Percentiles rank a stretch among this genome's conserved stretches.
These are phyloP conservation scores for Erodium trifolium DNA, from an alignment of 441 rosid genomes.

Conservation along the genomic window DNA sequence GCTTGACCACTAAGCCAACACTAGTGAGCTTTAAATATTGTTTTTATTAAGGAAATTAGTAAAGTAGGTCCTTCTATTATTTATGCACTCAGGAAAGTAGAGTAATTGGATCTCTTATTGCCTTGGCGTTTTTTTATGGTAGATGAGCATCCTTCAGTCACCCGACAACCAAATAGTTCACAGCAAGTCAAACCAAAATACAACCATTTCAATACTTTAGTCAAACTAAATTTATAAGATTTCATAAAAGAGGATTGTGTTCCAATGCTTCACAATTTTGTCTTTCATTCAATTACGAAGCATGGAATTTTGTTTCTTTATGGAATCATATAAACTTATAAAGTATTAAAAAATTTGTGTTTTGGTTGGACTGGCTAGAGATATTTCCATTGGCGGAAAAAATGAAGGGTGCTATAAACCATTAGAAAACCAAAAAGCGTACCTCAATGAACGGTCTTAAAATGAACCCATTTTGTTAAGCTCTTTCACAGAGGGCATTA, in stretches of 20 bases:
- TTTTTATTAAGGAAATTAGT: no score
- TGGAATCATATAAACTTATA: neutral
- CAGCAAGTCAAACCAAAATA: neutral
- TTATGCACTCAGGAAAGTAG: neutral
- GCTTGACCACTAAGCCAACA: no score
- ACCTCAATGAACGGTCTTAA: neutral
- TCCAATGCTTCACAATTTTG: neutral
- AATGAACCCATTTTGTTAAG: neutral
- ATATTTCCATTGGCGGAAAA: neutral
- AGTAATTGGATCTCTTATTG: neutral
- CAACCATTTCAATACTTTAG: neutral
- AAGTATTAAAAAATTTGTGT: no score
- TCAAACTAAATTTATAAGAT: no score
- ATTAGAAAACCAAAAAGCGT: neutral
- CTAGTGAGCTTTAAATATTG: no score
- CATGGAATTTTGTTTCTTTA: neutral
- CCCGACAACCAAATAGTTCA: neutral
- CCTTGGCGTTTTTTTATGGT: neutral
- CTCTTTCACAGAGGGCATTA: neutral
- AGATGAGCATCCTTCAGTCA: neutral
- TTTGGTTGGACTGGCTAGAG: neutral
- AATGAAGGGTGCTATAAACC: neutral
- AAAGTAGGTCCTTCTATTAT: neutral
- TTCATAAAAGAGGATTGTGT: neutral
- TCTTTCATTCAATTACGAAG: neutral